Conservation (phyloP, 805 yeast species). For the Maudiozyma pseudohumilis region DNA sequence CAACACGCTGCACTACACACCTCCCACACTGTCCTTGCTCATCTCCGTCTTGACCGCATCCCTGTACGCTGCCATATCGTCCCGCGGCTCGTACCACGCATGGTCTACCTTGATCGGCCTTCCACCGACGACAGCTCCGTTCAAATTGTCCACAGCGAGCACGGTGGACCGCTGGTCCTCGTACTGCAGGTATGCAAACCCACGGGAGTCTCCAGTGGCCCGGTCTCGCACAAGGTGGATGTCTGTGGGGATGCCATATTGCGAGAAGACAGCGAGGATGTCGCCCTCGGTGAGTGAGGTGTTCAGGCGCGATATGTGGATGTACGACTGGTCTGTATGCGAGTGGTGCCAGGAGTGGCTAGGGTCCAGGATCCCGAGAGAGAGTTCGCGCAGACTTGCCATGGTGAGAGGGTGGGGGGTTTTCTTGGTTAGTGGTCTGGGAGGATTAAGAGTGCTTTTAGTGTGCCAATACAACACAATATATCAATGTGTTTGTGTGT, state of each 20-base stretch:
- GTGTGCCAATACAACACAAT: too few species aligned
- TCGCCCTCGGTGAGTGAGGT: conserved; percentile 63
- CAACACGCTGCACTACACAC: too few species aligned
- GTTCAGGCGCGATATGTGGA: conserved; percentile 69
- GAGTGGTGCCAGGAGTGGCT: conserved; percentile 87
- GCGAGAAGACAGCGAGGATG: conserved; percentile 68
- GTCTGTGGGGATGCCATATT: conserved; percentile 79
- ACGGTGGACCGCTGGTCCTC: conserved; percentile 73
- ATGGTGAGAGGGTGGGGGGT: too few species aligned
- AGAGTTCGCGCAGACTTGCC: too few species aligned
- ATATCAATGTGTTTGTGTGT: too few species aligned
- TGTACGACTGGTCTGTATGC: conserved; percentile 62
- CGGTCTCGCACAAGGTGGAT: conserved; percentile 58
- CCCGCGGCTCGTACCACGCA: conserved; percentile 47
- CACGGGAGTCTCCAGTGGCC: conserved; percentile 54
- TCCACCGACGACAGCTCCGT: conserved; percentile 52
- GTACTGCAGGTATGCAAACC: conserved; percentile 76
- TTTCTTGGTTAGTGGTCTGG: too few species aligned
- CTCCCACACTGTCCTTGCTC: conserved; percentile 22
- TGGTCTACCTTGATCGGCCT: conserved; percentile 58
- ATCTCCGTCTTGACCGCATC: conserved; percentile 28
- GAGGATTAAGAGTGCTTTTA: too few species aligned
- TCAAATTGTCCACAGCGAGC: conserved; percentile 81
- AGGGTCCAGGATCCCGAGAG: conserved; percentile 40
- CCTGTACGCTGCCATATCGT: conserved; percentile 42